Base-by-base conservation (phyloP, 2,329 filamentous ascomycete genomes). In the Sporothrix pseudoabietina region DNA sequence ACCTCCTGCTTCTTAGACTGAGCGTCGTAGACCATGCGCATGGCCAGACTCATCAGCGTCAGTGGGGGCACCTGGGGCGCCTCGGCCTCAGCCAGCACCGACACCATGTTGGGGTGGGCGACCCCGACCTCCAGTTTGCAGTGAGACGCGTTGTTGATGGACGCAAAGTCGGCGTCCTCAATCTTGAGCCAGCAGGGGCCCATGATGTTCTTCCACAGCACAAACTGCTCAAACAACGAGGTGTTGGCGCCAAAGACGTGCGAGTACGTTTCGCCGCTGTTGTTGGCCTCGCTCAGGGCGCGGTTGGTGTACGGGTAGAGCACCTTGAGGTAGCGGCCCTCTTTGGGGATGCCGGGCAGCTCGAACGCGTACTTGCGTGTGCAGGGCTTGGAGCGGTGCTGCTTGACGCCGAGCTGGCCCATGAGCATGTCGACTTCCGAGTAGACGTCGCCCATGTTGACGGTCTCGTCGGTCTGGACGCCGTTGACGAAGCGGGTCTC, bases 191-290 rank as follows among this genome's bases (percentile, higher is more conserved):
- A 99, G 81, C 96, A 98, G 41, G 96, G 96, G 1, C 96, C 96
- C 95, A 98, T 99, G 78, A 99, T 93, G 79, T 97, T 97, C 84
- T 98, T 98, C 92, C 94, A 98, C 5, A 99, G 87, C 26, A 99
- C 96, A 79, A 99, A 99, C 78, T 99, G 96, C 82, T 99, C 96
- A 78, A 99, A 99, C 0, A 99, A 86, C 0, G 93, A 90, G 0
- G 96, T 99, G 81, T 96, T 97, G 73, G 92, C 92, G 39, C 97
- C 96, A 77, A 99, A 99, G 32, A 97, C 91, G 76, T 93, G 93
- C 1, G 95, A 98, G 80, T 95, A 99, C 0, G 96, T 98, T 80
- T 97, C 90, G 39, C 96, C 96, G 55, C 88, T 83, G 75, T 92
- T 91, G 71, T 88, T 49, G 41, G 22, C 65, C 65, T 68, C 85